Conservation (phyloP, 140 eudicot genomes). For the Senecio squalidus region DNA sequence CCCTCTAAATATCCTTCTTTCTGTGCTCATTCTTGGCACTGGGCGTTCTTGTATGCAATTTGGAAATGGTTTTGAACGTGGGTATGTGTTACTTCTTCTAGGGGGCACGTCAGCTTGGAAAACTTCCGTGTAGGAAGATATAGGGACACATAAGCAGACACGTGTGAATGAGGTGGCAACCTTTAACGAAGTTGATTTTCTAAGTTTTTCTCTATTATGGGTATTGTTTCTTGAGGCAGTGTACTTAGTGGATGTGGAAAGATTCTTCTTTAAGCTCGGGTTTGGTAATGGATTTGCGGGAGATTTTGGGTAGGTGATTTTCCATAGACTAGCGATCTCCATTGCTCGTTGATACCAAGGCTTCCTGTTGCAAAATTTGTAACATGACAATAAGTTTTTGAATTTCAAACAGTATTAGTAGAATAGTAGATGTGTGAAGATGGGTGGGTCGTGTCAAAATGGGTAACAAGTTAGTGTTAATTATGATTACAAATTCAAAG, state of each 20-base stretch:
- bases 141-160: slow-evolving; percentile 82
- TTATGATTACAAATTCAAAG: too few relatives aligned
- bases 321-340: slow-evolving; percentile 69
- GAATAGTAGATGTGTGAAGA: background rate
- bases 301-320: slow-evolving; percentile 40
- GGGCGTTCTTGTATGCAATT: slow-evolving; percentile 39
- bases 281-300: slow-evolving; percentile 32
- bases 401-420: background rate
- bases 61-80: slow-evolving; percentile 61
- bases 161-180: slow-evolving; percentile 82
- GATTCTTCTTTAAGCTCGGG: slow-evolving; percentile 39
- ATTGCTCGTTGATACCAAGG: slow-evolving; percentile 98
- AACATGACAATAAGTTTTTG: background rate
- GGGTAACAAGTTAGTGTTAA: background rate
- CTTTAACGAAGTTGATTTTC: slow-evolving; percentile 65
- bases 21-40: slow-evolving; percentile 57
- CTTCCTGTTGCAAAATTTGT: slow-evolving; percentile 46
- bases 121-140: slow-evolving; percentile 83
- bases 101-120: slow-evolving; percentile 77
- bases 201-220: slow-evolving; percentile 45
- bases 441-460: background rate
- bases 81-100: slow-evolving; percentile 81
- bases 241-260: slow-evolving; percentile 39
- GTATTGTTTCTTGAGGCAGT: slow-evolving; percentile 31
- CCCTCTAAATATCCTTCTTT: slow-evolving; percentile 73